Conservation (phyloP, 1,139 yeast genomes). For the Candida dubliniensis region DNA sequence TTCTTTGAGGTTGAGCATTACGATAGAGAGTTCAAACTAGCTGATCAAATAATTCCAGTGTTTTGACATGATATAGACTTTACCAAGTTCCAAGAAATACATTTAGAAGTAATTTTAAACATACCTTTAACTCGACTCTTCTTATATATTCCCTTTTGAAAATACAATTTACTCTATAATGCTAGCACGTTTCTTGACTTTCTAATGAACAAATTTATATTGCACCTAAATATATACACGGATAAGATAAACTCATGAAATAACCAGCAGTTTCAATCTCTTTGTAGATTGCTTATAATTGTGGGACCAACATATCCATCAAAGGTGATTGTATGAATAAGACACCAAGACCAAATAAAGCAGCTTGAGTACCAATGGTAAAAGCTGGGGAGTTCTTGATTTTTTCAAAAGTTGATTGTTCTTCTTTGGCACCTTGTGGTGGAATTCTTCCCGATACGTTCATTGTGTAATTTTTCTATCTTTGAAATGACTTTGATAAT, state of each 20-base stretch:
- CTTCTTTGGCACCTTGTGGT: slow-evolving; percentile 22
- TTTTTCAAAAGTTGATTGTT: slow-evolving; percentile 43
- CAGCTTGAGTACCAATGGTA: slow-evolving; percentile 62
- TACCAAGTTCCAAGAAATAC: too few species aligned
- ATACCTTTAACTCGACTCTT: too few species aligned
- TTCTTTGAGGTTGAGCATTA: too few species aligned
- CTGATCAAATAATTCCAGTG: too few species aligned
- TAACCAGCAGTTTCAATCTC: background rate
- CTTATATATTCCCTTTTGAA: too few species aligned
- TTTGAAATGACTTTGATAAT: background rate
- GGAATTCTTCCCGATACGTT: slow-evolving; percentile 30
- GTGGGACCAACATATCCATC: slow-evolving; percentile 82
- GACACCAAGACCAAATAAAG: slow-evolving; percentile 70
- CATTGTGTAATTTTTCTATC: slow-evolving; percentile 4
- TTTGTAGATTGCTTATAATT: slow-evolving; percentile 41
- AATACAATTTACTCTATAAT: too few species aligned
- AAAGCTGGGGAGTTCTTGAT: slow-evolving; percentile 62
- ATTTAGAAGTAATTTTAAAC: too few species aligned
- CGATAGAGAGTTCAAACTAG: too few species aligned
- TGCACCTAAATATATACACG: too few species aligned
- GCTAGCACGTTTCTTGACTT: too few species aligned
- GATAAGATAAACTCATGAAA: background rate
- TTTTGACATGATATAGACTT: too few species aligned
- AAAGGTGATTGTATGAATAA: slow-evolving; percentile 73
- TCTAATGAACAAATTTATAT: too few species aligned